These are phyloP conservation scores for Saksenaea oblongispora DNA, from an alignment of 371 early-diverging fungal genomes.

Conservation along the genomic window DNA sequence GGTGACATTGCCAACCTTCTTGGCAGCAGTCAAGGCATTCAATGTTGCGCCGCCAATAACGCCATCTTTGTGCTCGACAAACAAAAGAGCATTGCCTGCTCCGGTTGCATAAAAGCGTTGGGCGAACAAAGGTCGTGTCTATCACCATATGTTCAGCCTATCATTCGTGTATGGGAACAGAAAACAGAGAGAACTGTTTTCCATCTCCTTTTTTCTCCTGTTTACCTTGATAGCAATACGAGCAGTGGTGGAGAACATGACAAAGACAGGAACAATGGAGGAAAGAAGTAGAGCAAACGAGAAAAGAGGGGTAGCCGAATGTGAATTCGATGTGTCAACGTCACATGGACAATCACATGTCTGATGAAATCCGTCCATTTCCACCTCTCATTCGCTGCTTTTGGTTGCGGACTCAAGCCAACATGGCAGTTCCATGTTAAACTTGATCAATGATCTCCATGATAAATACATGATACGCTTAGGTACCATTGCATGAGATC, in stretches of 20 bases:
- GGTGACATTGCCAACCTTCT: slow-evolving; percentile 77
- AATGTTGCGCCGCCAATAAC: slow-evolving; percentile 74
- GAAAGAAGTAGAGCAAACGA: neutral
- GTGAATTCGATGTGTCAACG: neutral
- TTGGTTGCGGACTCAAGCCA: too few species aligned
- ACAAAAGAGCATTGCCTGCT: slow-evolving; percentile 75
- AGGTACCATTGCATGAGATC: too few species aligned
- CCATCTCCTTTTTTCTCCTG: neutral
- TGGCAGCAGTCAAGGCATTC: slow-evolving; percentile 90
- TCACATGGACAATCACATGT: too few species aligned
- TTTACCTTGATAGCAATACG: slow-evolving; percentile 17
- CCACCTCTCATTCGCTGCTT: too few species aligned
- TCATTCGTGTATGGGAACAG: neutral
- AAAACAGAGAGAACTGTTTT: neutral
- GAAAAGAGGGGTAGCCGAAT: neutral
- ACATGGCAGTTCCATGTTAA: too few species aligned
- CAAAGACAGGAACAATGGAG: neutral
- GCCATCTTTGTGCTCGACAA: slow-evolving; percentile 89
- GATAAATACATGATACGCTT: too few species aligned
- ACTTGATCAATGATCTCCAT: too few species aligned
- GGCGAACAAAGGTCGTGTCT: slow-evolving; percentile 41
- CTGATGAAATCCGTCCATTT: too few species aligned
- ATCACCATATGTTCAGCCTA: neutral
- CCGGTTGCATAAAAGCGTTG: slow-evolving; percentile 63
- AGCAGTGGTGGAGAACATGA: slow-evolving; percentile 16